A percentile compares a stretch with the other conserved stretches of the same genome.
Conservation (phyloP, 352 stramenopile species). For the Phytophthora palmivora region DNA sequence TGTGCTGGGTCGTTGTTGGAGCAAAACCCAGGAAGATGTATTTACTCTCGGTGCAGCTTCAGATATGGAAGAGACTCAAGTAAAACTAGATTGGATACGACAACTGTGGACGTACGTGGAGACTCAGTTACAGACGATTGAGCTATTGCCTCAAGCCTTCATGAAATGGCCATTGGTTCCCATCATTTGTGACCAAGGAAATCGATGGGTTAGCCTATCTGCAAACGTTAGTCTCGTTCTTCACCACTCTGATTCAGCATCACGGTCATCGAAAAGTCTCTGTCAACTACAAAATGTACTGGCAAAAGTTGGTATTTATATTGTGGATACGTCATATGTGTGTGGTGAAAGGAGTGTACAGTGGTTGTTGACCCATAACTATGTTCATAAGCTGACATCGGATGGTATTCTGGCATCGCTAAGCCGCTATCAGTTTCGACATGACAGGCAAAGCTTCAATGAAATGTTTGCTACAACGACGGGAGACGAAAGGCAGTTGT, state of each 20-base stretch:
- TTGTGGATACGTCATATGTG: slow-evolving; percentile 53
- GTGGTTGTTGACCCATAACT: slow-evolving; percentile 52
- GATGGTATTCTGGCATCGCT: slow-evolving; percentile 53
- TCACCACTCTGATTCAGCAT: slow-evolving; percentile 20
- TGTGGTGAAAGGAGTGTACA: slow-evolving; percentile 45
- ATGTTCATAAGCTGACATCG: slow-evolving; percentile 54
- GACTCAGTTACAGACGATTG: slow-evolving; percentile 34
- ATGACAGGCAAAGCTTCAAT: slow-evolving; percentile 44
- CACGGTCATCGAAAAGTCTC: slow-evolving; percentile 15
- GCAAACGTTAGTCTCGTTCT: slow-evolving; percentile 47
- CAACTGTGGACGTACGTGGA: slow-evolving; percentile 65
- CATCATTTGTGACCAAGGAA: slow-evolving; percentile 29
- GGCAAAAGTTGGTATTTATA: slow-evolving; percentile 49
- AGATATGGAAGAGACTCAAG: slow-evolving; percentile 8
- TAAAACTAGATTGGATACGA: slow-evolving; percentile 52
- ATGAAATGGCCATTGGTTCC: slow-evolving; percentile 57
- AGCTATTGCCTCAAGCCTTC: slow-evolving; percentile 34
- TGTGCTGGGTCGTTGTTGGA: slow-evolving; percentile 46
- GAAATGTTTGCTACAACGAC: slow-evolving; percentile 44
- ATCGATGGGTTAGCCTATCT: slow-evolving; percentile 45
- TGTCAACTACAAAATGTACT: slow-evolving; percentile 39
- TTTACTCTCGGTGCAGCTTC: slow-evolving; percentile 34
- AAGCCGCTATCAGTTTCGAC: slow-evolving; percentile 39
- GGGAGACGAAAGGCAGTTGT: slow-evolving; percentile 30
- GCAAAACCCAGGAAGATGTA: slow-evolving; percentile 30